Evolutionary conservation across 2,329 filamentous ascomycete genomes (phyloP).

Genomic region (Cadophora sp.): DNA sequence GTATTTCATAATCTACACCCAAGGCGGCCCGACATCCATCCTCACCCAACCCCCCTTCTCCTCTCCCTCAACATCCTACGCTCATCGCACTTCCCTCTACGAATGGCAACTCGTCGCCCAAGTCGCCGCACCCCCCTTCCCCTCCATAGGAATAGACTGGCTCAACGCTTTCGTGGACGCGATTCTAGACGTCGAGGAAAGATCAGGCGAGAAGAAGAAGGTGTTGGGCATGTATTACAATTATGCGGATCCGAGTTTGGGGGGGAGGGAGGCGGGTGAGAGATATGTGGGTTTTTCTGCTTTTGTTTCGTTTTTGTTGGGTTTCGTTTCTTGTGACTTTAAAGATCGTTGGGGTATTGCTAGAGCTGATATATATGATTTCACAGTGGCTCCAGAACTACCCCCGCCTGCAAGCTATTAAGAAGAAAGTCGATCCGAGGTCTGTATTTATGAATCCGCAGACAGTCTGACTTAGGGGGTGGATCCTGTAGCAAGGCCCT

Average conservation of each 20-base stretch:
- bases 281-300: slow-evolving; percentile 16
- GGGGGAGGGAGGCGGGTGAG: slow-evolving; percentile 22
- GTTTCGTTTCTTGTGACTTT: background rate
- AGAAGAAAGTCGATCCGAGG: slow-evolving; percentile 25
- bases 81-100: slow-evolving; percentile 29
- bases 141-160: slow-evolving; percentile 2
- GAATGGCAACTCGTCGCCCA: slow-evolving; percentile 32
- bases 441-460: slow-evolving; percentile 31
- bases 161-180: slow-evolving; percentile 10
- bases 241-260: slow-evolving; percentile 32
- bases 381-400: slow-evolving; percentile 28
- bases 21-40: slow-evolving; percentile 29
- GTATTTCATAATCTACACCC: slow-evolving; percentile 29
- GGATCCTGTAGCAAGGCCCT: too few relatives aligned
- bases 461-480: background rate
- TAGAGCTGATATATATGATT: too few relatives aligned
- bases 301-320: background rate
- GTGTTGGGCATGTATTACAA: slow-evolving; percentile 33
- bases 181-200: background rate
- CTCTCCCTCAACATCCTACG: slow-evolving; percentile 26
- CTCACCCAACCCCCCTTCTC: slow-evolving; percentile 21
- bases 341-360: too few relatives aligned
- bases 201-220: slow-evolving; percentile 9
- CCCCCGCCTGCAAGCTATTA: slow-evolving; percentile 24
- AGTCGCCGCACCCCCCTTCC: slow-evolving; percentile 15